A percentile compares a stretch with the other conserved stretches of the same genome.
phyloP scores from a whole-genome alignment of 768 basidiomycete species.

The Rhizopogon sp. region DNA sequence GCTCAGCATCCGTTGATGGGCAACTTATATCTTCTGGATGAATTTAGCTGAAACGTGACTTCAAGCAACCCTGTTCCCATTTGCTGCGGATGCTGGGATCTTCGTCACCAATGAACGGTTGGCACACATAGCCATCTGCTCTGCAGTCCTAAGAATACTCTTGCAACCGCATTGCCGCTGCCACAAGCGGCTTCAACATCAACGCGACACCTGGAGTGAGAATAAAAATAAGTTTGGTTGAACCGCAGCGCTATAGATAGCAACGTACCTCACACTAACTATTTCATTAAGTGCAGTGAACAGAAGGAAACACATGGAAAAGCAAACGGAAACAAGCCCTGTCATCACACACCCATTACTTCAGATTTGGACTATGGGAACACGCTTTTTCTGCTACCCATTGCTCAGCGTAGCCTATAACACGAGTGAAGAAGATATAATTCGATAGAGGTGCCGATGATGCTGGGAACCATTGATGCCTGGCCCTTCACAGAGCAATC shows the following conservation, averaged over 20 bases:
- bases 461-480: not conserved
- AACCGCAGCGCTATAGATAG: not conserved
- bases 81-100: not conserved
- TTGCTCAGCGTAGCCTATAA: not conserved
- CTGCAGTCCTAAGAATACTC: not conserved
- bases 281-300: no score
- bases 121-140: not conserved
- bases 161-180: not conserved
- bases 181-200: no score
- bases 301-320: not conserved
- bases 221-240: not conserved
- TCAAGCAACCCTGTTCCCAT: not conserved
- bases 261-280: not conserved
- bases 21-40: not conserved
- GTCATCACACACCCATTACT: not conserved
- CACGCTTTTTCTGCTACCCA: not conserved
- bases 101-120: not conserved
- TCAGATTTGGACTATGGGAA: not conserved
- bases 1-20: not conserved
- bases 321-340: not conserved
- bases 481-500: slow-evolving; percentile 16
- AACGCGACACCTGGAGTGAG: not conserved
- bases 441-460: not conserved
- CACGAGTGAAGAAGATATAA: not conserved
- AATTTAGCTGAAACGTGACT: not conserved